Conservation (phyloP, 176 grass and related monocot genomes). For the Pharus latifolius region DNA sequence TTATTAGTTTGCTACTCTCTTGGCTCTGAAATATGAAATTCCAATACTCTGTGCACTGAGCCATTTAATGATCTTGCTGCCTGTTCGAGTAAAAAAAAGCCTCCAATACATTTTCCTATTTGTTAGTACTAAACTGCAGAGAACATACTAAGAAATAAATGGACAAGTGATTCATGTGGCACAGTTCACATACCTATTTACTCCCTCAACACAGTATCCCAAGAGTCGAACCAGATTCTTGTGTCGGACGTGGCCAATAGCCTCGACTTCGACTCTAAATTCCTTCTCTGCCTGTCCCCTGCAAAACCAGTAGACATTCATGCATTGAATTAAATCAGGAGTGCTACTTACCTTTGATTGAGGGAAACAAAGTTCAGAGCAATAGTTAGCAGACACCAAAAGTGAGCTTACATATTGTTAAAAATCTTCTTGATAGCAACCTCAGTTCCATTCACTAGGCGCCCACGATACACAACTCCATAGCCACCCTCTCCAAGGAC, state of each 20-base stretch:
- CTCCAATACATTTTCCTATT: background rate
- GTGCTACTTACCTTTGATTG: background rate
- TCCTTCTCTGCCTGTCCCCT: slow-evolving; percentile 98
- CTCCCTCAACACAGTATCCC: slow-evolving; percentile 94
- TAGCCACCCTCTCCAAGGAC: slow-evolving; percentile 97
- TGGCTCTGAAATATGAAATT: too few relatives aligned
- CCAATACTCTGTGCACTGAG: too few relatives aligned
- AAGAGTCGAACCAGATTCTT: slow-evolving; percentile 93
- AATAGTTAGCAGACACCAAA: background rate
- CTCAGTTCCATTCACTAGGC: slow-evolving; percentile 81
- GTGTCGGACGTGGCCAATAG: slow-evolving; percentile 95
- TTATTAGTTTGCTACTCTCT: too few relatives aligned
- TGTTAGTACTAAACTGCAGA: background rate
- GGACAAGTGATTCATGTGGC: background rate
- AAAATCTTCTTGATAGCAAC: slow-evolving; percentile 94
- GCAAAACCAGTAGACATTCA: slow-evolving; percentile 2
- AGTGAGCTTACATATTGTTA: slow-evolving; percentile 77
- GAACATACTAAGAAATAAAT: background rate
- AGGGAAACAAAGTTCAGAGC: background rate
- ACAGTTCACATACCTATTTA: slow-evolving; percentile 62
- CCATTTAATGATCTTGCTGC: too few relatives aligned
- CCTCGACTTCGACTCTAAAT: slow-evolving; percentile 98
- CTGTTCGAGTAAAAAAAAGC: too few relatives aligned
- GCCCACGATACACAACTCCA: slow-evolving; percentile 74
- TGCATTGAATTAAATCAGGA: background rate